Base-by-base conservation (phyloP, 2,329 filamentous ascomycete genomes). In the Geoglossum cookeanum region DNA sequence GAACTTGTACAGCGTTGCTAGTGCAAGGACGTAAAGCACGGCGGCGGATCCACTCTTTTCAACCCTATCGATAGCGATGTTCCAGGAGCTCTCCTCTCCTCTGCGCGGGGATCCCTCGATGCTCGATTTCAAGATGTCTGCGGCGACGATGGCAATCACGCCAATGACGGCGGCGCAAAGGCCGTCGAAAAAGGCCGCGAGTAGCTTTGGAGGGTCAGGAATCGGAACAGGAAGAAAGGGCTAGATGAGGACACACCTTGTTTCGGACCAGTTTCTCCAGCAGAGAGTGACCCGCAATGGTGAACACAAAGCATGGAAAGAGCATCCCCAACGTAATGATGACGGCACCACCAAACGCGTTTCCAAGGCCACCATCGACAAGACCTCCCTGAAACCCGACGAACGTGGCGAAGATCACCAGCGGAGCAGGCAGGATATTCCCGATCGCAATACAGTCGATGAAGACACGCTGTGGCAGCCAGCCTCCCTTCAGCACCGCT, bases 391-490 rank as follows among this genome's bases (percentile, higher is more conserved):
- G 65, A 56, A 66, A 68, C 5, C 66, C 66, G 52, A 68, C 65
- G 59, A 68, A 67, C 4, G 65, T 67, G n/a, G 64, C 63, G 57
- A 68, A 68, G 32, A 68, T 67, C 29, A 67, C 65, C 53, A 68
- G 62, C 44, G 65, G 66, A 48, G 65, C 66, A 22, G 65, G 66
- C 33, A 68, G 57, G 27, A 67, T 62, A 55, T 68, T 67, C 15
- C 65, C 65, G 47, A 69, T 70, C 58, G 66, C 66, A 61, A 67
- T 65, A n/a, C 65, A 65, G 58, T 68, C 65, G 17, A 68, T 64
- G 55, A 68, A 68, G 17, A 67, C 64, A 59, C 64, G 63, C 57
- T 67, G 65, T 37, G 64, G 62, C 29, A 68, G 61, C 67, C 67
- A 69, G 11, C 56, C 64, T 33, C 67, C 67, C 59, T 67, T 64